These are phyloP conservation scores for Microcyclospora pomicola DNA, from an alignment of 2,329 filamentous ascomycete genomes.

Conservation along the genomic window DNA sequence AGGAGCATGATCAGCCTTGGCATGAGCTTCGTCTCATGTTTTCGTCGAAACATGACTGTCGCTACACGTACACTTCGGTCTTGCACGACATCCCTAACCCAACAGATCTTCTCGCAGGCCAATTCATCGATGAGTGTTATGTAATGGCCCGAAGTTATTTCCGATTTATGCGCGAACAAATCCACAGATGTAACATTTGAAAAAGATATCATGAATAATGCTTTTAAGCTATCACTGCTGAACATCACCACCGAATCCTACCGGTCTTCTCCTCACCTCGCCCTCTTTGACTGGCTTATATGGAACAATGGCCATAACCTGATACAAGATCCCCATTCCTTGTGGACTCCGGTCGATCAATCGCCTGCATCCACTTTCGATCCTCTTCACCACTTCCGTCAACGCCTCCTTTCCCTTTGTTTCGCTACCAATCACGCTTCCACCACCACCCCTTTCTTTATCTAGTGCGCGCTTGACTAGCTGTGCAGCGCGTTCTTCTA, in stretches of 20 bases:
- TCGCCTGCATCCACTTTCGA: constrained; percentile 65
- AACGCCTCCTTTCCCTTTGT: constrained; percentile 25
- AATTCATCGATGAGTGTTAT: no score
- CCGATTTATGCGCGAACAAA: no score
- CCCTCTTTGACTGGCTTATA: constrained; percentile 41
- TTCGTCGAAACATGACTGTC: no score
- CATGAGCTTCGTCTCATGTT: no score
- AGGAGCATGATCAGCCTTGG: no score
- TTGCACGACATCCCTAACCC: no score
- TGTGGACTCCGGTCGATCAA: constrained; percentile 68
- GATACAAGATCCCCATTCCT: constrained; percentile 92
- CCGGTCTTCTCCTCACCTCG: constrained; percentile 57
- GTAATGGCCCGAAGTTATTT: no score
- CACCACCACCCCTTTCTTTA: constrained; percentile 15
- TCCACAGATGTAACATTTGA: no score
- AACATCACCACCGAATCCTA: constrained; percentile 73
- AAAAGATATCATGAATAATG: no score
- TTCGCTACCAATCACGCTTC: constrained; percentile 9
- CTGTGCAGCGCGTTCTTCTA: constrained; percentile 59
- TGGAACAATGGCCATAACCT: constrained; percentile 80
- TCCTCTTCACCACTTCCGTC: constrained; percentile 41
- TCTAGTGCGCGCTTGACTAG: constrained; percentile 38
- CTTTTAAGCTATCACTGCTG: constrained; percentile 5
- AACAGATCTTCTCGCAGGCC: no score
- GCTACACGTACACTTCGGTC: no score